Evolutionary conservation across 257 asterid species (phyloP), one percentile per base, ranked within the genome.

Genomic region (Przewalskia tangutica): DNA sequence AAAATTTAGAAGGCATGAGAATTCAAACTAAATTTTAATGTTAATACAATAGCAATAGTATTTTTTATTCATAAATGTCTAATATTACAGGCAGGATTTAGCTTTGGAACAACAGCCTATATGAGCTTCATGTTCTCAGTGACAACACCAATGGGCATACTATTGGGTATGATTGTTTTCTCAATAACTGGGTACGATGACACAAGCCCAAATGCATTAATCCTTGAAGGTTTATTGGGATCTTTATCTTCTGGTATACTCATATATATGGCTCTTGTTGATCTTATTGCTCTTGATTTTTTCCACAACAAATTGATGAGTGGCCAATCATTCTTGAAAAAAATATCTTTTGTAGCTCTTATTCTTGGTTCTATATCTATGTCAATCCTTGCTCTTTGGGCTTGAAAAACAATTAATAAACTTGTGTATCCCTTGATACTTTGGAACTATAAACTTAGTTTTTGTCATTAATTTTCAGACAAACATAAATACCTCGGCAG

Each of bases 311-410:
- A 88, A 68, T 54, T 88, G 84, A 85, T 85, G 90, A 83, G 77
- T 59, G 79, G 89, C 16, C 86, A 82, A 10, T 11, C 17, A 48
- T 67, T 51, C 34, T 82, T 88, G 86, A 88, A 88, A 82, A 85
- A 77, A 83, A 65, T 80, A 59, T 88, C 90, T 80, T 88, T 88
- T 59, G 17, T 84, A 58, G 89, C 87, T 83, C 89, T 88, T 59
- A 67, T 81, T 59, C 87, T 87, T 75, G 90, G 90, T 46, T 88
- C 90, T 44, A 80, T 82, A 16, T 84, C 90, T 2, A 88, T 88
- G 89, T 88, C 90, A 17, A 84, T 88, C 40, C 89, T 88, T 42
- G 90, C 90, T 20, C 82, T 88, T 27, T 88, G 90, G 90, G 90
- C 90, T 79, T 88, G 81, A 85, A 76, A 40, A 66, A 3, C 36